Base-by-base conservation (phyloP, 2,329 filamentous ascomycete genomes). In the Microascus cirrosus region DNA sequence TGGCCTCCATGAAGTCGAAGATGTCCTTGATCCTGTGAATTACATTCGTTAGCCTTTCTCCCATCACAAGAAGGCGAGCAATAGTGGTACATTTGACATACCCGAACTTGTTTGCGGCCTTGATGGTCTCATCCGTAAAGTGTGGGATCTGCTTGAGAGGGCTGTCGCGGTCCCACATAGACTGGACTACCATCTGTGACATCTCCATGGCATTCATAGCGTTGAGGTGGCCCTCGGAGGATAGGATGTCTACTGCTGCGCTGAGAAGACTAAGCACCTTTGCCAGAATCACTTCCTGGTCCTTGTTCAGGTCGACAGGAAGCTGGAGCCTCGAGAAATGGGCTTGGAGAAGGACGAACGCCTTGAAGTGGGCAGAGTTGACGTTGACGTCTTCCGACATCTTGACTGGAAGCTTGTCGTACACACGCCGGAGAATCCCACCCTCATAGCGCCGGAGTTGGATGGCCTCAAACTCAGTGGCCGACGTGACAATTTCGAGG, bases 161-260 rank as follows among this genome's bases (percentile, higher is more conserved):
- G 66, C 89, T 95, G 71, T 99, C 94, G 59, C 92, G 88, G 73
- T 99, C 93, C 94, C 94, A 99, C 90, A 97, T 96, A 55, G 88
- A 92, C 74, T 99, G 94, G 2, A 99, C 92, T 57, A 95, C 90
- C 94, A 99, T 99, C 69, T 99, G 94, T 13, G 90, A 95, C 82
- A 99, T 90, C 71, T 99, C 94, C 93, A 99, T 99, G 32, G 94
- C 94, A 66, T 87, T 92, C 86, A 96, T 95, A 60, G 94, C 93
- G 68, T 99, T 99, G 61, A 99, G 80, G 66, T 96, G 90, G 15
- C 93, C 94, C 65, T 99, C 92, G 0, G 92, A 96, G 11, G 91
- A 96, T 39, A 99, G 81, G 18, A 99, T 91, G 69, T 99, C 94
- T 24, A 97, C 94, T 66, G 87, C 90, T 24, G 94, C 93, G 69